These are phyloP conservation scores for Suhomyces yuchorum DNA, from an alignment of 1,139 yeast genomes.

Conservation along the genomic window DNA sequence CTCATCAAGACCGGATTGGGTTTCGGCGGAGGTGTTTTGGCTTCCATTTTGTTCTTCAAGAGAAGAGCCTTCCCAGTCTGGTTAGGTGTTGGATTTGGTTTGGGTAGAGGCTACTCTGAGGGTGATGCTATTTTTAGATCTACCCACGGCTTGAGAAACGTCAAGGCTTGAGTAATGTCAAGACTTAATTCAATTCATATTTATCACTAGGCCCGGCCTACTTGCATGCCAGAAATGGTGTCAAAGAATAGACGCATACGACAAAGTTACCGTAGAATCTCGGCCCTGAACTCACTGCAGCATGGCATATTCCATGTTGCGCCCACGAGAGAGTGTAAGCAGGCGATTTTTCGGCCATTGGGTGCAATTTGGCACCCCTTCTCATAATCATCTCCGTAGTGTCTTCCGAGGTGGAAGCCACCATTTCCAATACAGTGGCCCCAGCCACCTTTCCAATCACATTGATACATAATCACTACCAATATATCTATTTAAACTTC, in stretches of 20 bases:
- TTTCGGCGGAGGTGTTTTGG: constrained; percentile 93
- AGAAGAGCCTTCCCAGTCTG: constrained; percentile 97
- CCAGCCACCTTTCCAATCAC: no score
- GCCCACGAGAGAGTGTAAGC: neutral
- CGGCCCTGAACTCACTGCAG: no score
- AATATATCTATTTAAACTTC: no score
- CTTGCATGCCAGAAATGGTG: constrained; percentile 9
- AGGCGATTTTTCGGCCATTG: neutral
- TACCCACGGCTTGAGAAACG: constrained; percentile 69
- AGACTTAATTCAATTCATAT: constrained; percentile 44
- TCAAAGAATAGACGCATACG: constrained; percentile 8
- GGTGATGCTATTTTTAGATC: constrained; percentile 96
- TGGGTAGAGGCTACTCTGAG: constrained; percentile 97
- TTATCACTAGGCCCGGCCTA: constrained; percentile 10
- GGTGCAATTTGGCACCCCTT: neutral
- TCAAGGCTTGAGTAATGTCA: constrained; percentile 71
- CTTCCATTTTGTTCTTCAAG: constrained; percentile 86
- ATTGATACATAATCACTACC: no score
- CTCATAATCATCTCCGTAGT: neutral
- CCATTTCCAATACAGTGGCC: no score
- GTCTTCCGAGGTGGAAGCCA: no score
- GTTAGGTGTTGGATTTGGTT: constrained; percentile 94
- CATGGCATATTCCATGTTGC: no score
- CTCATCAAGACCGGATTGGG: constrained; percentile 97
- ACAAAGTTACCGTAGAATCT: neutral